Evolutionary conservation across 176 grass and related monocot genomes (phyloP).

Genomic region (Thinopyrum elongatum): DNA sequence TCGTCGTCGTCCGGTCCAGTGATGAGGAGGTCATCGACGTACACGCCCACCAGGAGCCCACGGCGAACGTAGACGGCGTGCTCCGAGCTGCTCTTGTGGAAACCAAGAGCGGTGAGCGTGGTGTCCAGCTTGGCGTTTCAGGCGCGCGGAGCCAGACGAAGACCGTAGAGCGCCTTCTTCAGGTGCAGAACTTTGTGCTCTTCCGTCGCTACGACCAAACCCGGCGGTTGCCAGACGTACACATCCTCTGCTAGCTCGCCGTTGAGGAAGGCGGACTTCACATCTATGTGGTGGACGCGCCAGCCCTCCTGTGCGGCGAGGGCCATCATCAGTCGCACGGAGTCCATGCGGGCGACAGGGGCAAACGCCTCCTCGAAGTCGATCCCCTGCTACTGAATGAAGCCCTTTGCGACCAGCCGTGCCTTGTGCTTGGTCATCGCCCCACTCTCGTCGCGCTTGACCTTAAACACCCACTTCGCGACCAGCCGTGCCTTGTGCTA

Average conservation of each 20-base stretch:
- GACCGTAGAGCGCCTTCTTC: not conserved
- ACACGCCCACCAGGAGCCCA: not conserved
- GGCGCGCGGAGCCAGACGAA: not conserved
- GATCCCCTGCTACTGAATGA: no score
- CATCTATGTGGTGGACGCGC: not conserved
- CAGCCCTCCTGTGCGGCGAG: no score
- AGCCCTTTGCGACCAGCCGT: no score
- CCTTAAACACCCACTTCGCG: no score
- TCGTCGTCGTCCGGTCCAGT: no score
- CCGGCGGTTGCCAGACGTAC: not conserved
- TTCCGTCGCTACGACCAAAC: not conserved
- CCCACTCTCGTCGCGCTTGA: no score
- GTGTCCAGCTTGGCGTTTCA: not conserved
- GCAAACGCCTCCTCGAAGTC: not conserved
- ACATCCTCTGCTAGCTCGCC: not conserved
- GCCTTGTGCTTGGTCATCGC: no score
- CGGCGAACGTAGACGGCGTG: not conserved
- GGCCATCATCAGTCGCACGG: not conserved
- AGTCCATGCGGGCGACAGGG: not conserved
- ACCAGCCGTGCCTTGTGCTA: no score
- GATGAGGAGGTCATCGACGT: not conserved
- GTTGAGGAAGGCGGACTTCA: not conserved
- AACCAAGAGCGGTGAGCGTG: not conserved
- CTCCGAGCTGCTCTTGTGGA: no score
- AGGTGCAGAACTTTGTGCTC: not conserved